Evolutionary conservation across 306 rosid species (phyloP).

Genomic region (Dalbergia oliveri): DNA sequence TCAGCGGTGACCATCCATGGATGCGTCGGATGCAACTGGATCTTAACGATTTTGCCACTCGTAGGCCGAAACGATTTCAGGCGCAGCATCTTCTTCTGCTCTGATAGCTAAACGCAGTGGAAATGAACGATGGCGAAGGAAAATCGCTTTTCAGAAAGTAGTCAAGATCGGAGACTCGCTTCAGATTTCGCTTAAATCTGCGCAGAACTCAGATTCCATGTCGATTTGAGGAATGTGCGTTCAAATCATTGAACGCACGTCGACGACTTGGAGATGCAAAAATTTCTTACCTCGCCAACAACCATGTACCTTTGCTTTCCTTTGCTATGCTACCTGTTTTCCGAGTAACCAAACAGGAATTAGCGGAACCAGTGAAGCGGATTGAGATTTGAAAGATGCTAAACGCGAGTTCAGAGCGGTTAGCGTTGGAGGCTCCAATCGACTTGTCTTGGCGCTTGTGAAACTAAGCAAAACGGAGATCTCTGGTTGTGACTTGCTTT

Average conservation of each 20-base stretch:
- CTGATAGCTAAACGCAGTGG: neutral
- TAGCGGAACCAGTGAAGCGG: neutral
- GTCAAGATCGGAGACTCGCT: slow-evolving; percentile 40
- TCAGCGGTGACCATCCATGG: slow-evolving; percentile 99
- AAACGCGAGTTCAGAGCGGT: neutral
- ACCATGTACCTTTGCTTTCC: slow-evolving; percentile 26
- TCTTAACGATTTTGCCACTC: slow-evolving; percentile 88
- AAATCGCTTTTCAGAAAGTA: slow-evolving; percentile 32
- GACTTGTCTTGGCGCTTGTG: neutral
- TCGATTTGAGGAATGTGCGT: slow-evolving; percentile 48
- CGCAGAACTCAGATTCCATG: slow-evolving; percentile 10
- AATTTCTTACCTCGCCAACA: slow-evolving; percentile 1
- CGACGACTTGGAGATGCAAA: slow-evolving; percentile 9
- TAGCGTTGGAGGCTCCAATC: neutral
- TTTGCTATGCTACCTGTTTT: slow-evolving; percentile 17
- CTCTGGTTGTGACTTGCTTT: neutral
- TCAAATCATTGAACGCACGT: slow-evolving; percentile 41
- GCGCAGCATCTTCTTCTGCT: slow-evolving; percentile 70
- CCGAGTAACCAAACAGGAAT: slow-evolving; percentile 40
- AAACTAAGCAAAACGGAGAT: slow-evolving; percentile 31
- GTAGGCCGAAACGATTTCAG: slow-evolving; percentile 88
- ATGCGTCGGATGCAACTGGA: slow-evolving; percentile 96
- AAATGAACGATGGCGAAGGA: slow-evolving; percentile 7
- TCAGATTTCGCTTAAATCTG: slow-evolving; percentile 43
- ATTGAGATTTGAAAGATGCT: neutral